These are phyloP conservation scores for Fusarium tjaetaba DNA, from an alignment of 2,329 filamentous ascomycete genomes.

Conservation along the genomic window DNA sequence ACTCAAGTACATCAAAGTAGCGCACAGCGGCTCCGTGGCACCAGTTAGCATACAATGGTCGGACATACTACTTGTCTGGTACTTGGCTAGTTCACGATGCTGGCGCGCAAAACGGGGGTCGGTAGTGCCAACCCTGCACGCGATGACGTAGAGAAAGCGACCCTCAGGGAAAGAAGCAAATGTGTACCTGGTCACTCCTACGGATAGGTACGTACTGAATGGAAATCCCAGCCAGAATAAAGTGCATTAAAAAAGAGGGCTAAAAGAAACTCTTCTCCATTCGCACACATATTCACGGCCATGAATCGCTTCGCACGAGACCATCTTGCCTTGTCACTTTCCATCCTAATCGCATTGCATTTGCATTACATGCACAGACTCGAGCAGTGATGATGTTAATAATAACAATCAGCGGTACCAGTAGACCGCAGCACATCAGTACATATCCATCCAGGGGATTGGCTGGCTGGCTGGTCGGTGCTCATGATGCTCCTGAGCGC, in stretches of 20 bases:
- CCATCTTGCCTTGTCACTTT: not conserved
- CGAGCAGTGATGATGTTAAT: slow-evolving; percentile 8
- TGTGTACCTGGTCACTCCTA: slow-evolving; percentile 6
- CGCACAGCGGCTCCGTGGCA: not conserved
- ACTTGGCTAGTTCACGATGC: slow-evolving; percentile 24
- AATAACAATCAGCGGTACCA: slow-evolving; percentile 22
- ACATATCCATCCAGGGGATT: slow-evolving; percentile 27
- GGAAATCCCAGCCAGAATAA: slow-evolving; percentile 6
- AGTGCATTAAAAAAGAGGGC: not conserved
- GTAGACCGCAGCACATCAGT: slow-evolving; percentile 19
- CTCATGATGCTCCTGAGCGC: slow-evolving; percentile 29
- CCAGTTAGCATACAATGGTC: not conserved
- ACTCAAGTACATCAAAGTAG: slow-evolving; percentile 22
- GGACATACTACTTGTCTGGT: slow-evolving; percentile 4
- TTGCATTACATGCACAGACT: slow-evolving; percentile 16
- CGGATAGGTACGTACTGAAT: slow-evolving; percentile 18
- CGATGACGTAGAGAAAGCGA: slow-evolving; percentile 42
- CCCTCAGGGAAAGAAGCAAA: slow-evolving; percentile 27
- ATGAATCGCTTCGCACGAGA: not conserved
- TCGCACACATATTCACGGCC: not conserved
- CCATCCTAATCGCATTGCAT: not conserved
- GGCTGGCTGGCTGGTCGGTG: slow-evolving; percentile 36
- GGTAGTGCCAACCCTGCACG: slow-evolving; percentile 31
- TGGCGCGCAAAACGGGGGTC: slow-evolving; percentile 24
- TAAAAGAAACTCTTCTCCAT: not conserved